phyloP scores from a whole-genome alignment of 306 rosid species.

The Gleditsia sinensis region DNA sequence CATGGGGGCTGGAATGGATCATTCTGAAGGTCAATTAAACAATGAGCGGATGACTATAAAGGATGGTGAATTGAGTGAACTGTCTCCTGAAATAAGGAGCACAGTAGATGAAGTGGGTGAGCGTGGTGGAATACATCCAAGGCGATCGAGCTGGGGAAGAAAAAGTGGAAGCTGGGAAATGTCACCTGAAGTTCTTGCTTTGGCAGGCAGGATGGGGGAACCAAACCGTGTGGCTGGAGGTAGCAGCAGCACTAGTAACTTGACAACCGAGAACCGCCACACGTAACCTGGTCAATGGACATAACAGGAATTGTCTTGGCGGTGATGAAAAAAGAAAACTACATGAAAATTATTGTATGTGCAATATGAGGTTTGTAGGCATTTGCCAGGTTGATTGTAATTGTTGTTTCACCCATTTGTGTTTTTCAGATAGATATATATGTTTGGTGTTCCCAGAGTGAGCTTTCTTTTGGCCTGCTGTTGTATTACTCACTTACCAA shows the following conservation, averaged over 20 bases:
- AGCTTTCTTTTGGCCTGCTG: slow-evolving; percentile 39
- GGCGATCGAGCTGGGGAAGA: slow-evolving; percentile 98
- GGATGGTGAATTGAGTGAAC: slow-evolving; percentile 73
- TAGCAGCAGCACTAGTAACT: slow-evolving; percentile 50
- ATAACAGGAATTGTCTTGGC: slow-evolving; percentile 27
- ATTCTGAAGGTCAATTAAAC: slow-evolving; percentile 59
- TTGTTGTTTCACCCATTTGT: slow-evolving; percentile 44
- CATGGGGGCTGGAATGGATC: slow-evolving; percentile 68
- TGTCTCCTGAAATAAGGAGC: slow-evolving; percentile 74
- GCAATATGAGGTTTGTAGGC: slow-evolving; percentile 33
- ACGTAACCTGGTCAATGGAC: slow-evolving; percentile 7
- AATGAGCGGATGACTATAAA: slow-evolving; percentile 68
- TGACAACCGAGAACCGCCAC: slow-evolving; percentile 42
- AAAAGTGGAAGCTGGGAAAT: slow-evolving; percentile 99
- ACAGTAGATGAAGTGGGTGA: slow-evolving; percentile 66
- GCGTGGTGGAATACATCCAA: slow-evolving; percentile 79
- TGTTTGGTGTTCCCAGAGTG: slow-evolving; percentile 58
- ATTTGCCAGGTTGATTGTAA: slow-evolving; percentile 40
- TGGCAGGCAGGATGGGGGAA: slow-evolving; percentile 89
- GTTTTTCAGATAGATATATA: slow-evolving; percentile 44
- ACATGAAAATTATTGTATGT: slow-evolving; percentile 41
- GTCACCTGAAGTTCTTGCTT: slow-evolving; percentile 96
- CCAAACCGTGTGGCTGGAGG: slow-evolving; percentile 66
- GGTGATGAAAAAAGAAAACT: slow-evolving; percentile 9
- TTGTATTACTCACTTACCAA: slow-evolving; percentile 46